A percentile compares a stretch with the other conserved stretches of the same genome.
Evolutionary conservation across 192 early-diverging fungal species (phyloP).

Genomic region (Entomortierella lignicola): DNA sequence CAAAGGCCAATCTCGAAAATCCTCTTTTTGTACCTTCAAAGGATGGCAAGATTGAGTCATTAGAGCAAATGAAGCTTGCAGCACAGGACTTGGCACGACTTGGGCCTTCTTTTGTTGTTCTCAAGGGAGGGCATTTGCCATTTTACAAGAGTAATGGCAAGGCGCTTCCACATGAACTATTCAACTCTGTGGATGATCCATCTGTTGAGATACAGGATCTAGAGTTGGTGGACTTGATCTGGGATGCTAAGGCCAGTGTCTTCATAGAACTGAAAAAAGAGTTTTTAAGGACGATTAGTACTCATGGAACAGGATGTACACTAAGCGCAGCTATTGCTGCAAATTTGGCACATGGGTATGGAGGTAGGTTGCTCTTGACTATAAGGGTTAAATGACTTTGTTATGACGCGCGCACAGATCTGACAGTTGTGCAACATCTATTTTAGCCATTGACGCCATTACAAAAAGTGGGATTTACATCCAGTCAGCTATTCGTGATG

Average conservation of each 20-base stretch:
- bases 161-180: slow-evolving; percentile 23
- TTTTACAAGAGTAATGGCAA: slow-evolving; percentile 25
- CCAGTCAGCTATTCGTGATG: slow-evolving; percentile 69
- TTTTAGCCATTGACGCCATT: slow-evolving; percentile 64
- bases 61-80: slow-evolving; percentile 73
- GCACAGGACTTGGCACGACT: slow-evolving; percentile 64
- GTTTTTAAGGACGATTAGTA: slow-evolving; percentile 74
- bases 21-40: neutral
- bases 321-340: slow-evolving; percentile 85
- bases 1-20: slow-evolving; percentile 29
- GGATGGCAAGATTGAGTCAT: slow-evolving; percentile 55
- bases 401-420: too few relatives aligned
- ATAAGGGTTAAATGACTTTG: neutral
- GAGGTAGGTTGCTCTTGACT: slow-evolving; percentile 41
- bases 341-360: slow-evolving; percentile 67
- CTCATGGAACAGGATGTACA: slow-evolving; percentile 92
- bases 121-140: slow-evolving; percentile 90
- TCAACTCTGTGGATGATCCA: slow-evolving; percentile 23
- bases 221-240: slow-evolving; percentile 73
- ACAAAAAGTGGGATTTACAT: slow-evolving; percentile 70
- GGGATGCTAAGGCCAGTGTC: slow-evolving; percentile 46
- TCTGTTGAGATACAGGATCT: slow-evolving; percentile 38
- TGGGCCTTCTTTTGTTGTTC: slow-evolving; percentile 69
- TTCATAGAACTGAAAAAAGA: slow-evolving; percentile 64
- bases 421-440: too few relatives aligned